Evolutionary conservation across 1,139 yeast species (phyloP).

Genomic region (Blastobotrys raffinosifermentans): DNA sequence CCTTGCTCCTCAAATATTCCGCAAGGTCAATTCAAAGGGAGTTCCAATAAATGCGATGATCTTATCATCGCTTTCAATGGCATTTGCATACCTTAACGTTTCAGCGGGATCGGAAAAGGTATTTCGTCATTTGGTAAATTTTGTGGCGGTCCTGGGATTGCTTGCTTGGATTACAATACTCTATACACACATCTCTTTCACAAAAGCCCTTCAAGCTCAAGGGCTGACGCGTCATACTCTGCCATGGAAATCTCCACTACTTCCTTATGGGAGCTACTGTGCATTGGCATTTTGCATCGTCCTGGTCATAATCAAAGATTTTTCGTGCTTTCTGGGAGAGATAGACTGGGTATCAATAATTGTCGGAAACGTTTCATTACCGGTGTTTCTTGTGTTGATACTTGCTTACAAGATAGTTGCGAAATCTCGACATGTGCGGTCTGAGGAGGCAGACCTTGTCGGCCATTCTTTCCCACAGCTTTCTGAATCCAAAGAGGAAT

Average conservation of each 20-base stretch:
- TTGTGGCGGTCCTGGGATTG: constrained; percentile 65
- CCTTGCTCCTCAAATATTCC: constrained; percentile 55
- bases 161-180: constrained; percentile 63
- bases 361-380: constrained; percentile 74
- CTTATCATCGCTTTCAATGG: constrained; percentile 43
- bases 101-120: constrained; percentile 48
- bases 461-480: no score
- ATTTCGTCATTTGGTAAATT: constrained; percentile 62
- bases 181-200: constrained; percentile 57
- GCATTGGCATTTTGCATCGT: constrained; percentile 52
- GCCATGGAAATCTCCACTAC: constrained; percentile 47
- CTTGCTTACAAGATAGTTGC: constrained; percentile 51
- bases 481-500: no score
- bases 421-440: constrained; percentile 1
- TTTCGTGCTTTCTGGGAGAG: constrained; percentile 56
- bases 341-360: constrained; percentile 60
- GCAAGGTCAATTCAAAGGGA: constrained; percentile 58
- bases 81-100: constrained; percentile 57
- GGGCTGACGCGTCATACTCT: constrained; percentile 45
- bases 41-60: constrained; percentile 53
- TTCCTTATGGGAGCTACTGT: constrained; percentile 48
- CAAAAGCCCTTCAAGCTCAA: constrained; percentile 61
- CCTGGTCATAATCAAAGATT: constrained; percentile 64
- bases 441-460: constrained; percentile 5
- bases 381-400: constrained; percentile 51